These are phyloP conservation scores for Mortierella sp. DNA, from an alignment of 371 early-diverging fungal species.

Conservation along the genomic window DNA sequence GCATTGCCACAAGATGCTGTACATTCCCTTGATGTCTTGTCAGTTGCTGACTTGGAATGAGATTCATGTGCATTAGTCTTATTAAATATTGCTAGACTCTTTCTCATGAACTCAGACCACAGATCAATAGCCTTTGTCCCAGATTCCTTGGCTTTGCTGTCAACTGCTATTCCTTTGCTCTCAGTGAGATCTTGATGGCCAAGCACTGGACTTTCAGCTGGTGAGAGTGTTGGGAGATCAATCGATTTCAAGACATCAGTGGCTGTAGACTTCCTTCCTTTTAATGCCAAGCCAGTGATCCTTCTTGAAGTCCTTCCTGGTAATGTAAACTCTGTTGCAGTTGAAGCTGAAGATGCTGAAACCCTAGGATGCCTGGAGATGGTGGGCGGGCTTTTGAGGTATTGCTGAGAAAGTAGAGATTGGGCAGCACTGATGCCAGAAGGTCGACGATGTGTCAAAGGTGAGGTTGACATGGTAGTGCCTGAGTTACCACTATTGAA, in stretches of 20 bases:
- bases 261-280: neutral
- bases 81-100: neutral
- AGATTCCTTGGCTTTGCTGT: neutral
- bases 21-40: no score
- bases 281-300: neutral
- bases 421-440: conserved; percentile 15
- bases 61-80: neutral
- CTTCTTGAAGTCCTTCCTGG: neutral
- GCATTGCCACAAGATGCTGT: no score
- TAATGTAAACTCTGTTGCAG: neutral
- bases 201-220: no score
- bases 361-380: neutral
- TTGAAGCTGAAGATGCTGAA: neutral
- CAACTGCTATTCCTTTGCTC: neutral
- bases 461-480: neutral
- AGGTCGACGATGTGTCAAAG: neutral
- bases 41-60: no score
- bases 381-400: neutral
- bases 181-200: neutral
- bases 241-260: neutral
- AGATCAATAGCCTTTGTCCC: neutral
- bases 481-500: neutral
- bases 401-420: conserved; percentile 19
- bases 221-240: no score
- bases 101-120: neutral